Evolutionary conservation across 441 rosid genomes (phyloP).

Genomic region (Macaranga tanarius): DNA sequence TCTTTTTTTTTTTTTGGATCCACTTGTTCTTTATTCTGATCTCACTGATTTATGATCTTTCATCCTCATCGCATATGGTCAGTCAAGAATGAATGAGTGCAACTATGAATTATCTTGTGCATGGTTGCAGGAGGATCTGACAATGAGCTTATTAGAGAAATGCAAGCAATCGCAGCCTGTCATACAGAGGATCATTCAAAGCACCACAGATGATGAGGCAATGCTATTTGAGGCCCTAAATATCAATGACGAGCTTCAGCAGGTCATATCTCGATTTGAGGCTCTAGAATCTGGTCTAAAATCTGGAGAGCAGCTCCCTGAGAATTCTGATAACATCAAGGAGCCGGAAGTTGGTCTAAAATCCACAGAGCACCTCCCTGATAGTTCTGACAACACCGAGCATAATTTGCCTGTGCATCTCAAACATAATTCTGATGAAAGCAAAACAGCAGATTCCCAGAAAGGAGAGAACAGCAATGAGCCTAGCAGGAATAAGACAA

Average conservation of each 20-base stretch:
- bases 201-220: slow-evolving; percentile 68
- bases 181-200: slow-evolving; percentile 71
- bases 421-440: slow-evolving; percentile 17
- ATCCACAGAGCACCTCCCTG: slow-evolving; percentile 31
- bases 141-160: slow-evolving; percentile 63
- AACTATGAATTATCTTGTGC: not conserved
- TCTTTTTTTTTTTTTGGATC: too few species aligned
- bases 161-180: slow-evolving; percentile 68
- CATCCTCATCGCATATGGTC: not conserved
- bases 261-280: slow-evolving; percentile 44
- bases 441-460: slow-evolving; percentile 13
- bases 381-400: slow-evolving; percentile 14
- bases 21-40: not conserved
- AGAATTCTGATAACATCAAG: slow-evolving; percentile 13
- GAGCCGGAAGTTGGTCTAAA: slow-evolving; percentile 32
- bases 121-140: slow-evolving; percentile 68
- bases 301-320: slow-evolving; percentile 30
- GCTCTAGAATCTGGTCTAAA: slow-evolving; percentile 38
- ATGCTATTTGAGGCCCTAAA: slow-evolving; percentile 81
- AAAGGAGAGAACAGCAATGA: slow-evolving; percentile 1
- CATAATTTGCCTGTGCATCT: slow-evolving; percentile 11
- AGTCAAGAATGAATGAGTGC: not conserved
- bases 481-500: slow-evolving; percentile 23
- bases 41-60: not conserved
- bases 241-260: slow-evolving; percentile 72